Base-by-base conservation (phyloP, 192 early-diverging fungal species). In the Coemansia asiatica region DNA sequence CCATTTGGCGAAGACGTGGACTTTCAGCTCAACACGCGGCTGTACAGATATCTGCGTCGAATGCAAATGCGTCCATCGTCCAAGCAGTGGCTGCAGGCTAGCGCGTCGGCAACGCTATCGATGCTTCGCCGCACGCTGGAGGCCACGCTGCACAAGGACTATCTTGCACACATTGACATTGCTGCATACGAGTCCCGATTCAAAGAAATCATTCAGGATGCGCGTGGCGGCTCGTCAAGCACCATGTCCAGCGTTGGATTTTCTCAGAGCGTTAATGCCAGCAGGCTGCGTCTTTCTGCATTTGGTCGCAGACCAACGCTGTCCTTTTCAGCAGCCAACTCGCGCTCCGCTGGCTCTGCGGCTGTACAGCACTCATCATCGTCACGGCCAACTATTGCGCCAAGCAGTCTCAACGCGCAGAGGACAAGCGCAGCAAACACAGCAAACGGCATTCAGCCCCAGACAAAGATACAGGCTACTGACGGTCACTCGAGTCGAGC, bases 31-130 rank as follows among this genome's bases (percentile, higher is more conserved):
- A 80, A 80, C 50, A 33, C 57, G 47, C 54, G 59, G 22, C 72
- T 80, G n/a, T 71, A 80, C 68, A 62, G 51, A 51, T 74, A 74
- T 26, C 65, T 80, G 12, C 68, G 56, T 22, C 58, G 53, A 22
- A 36, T 80, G 29, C 60, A 60, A 19, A 53, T 80, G 56, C 67
- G 77, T 15, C 77, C 72, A 28, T 70, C 58, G 22, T 60, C 58
- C 35, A 70, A 58, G 47, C 71, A 80, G 60, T 80, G 77, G 77
- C 68, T 80, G 57, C 65, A 74, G 56, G 58, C 68, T 18, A 80
- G 77, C 56, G 68, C 67, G 19, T 56, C 65, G 0, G 77, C 77
- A 26, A 80, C 77, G 35, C 61, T 80, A 38, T 80, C 77, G 31
- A 71, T 80, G 77, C 31, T 80, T 46, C 68, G 72, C 4, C 71